Evolutionary conservation across 192 early-diverging fungal genomes (phyloP).

Genomic region (Irineochytrium annulatum): DNA sequence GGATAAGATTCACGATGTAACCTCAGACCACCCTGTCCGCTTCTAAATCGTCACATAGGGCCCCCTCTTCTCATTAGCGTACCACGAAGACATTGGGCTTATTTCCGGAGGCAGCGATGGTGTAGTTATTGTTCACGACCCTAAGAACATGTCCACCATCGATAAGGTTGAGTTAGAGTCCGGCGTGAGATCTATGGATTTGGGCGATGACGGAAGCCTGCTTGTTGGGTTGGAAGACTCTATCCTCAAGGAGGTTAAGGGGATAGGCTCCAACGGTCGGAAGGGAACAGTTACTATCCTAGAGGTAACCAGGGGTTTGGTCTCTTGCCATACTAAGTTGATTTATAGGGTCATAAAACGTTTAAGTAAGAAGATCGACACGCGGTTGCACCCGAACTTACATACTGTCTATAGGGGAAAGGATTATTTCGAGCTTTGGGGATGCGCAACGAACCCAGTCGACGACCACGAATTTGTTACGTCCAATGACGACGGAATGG

Average conservation of each 20-base stretch:
- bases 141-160: neutral
- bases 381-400: neutral
- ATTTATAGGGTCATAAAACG: no score
- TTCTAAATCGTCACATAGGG: conserved; percentile 8
- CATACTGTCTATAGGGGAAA: conserved; percentile 6
- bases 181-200: conserved; percentile 3
- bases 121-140: neutral
- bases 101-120: conserved; percentile 24
- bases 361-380: neutral
- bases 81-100: conserved; percentile 1
- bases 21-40: neutral
- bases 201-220: neutral
- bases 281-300: neutral
- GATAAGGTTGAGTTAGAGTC: conserved; percentile 7
- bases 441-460: conserved; percentile 12
- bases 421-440: conserved; percentile 14
- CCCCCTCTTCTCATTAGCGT: conserved; percentile 11
- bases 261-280: neutral
- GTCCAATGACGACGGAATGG: conserved; percentile 16
- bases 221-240: conserved; percentile 12
- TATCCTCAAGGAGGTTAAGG: neutral
- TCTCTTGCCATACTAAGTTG: no score
- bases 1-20: conserved; percentile 16
- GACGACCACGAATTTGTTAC: conserved; percentile 12
- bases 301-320: no score